These are phyloP conservation scores for Sporothrix euskadiensis DNA, from an alignment of 2,329 filamentous ascomycete species.

Conservation along the genomic window DNA sequence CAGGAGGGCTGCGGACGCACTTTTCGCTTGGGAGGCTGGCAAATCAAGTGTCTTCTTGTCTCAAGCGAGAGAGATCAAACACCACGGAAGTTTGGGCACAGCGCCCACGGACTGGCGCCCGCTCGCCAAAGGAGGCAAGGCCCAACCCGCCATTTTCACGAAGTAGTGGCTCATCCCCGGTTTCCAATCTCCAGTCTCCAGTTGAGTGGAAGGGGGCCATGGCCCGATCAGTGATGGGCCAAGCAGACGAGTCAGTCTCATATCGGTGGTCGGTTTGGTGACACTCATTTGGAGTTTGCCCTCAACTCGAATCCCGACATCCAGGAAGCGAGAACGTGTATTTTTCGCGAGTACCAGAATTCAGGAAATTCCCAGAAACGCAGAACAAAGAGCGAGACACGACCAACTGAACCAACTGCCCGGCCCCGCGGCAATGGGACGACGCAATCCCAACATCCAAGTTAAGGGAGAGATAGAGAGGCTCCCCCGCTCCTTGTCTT, in stretches of 20 bases:
- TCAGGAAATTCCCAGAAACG: not conserved
- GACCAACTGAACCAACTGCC: not conserved
- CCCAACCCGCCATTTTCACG: not conserved
- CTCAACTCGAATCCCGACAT: not conserved
- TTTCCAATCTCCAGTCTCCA: not conserved
- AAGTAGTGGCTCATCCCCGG: not conserved
- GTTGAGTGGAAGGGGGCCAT: not conserved
- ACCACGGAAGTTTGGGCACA: not conserved
- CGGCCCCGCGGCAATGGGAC: not conserved
- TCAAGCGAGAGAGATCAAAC: not conserved
- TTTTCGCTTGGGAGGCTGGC: not conserved
- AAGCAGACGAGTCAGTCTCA: not conserved
- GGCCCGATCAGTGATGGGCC: not conserved
- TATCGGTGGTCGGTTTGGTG: not conserved
- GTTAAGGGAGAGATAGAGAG: not conserved
- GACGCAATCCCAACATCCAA: not conserved
- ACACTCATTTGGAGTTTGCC: not conserved
- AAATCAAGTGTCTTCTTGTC: not conserved
- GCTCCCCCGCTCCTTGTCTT: not conserved
- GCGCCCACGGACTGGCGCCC: not conserved
- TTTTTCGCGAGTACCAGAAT: not conserved
- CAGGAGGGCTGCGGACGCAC: not conserved
- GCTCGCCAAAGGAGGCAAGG: not conserved
- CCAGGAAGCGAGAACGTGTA: not conserved
- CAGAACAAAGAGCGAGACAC: constrained; percentile 6